These are phyloP conservation scores for Zymoseptoria tritici DNA, from an alignment of 2,329 filamentous ascomycete species.

Conservation along the genomic window DNA sequence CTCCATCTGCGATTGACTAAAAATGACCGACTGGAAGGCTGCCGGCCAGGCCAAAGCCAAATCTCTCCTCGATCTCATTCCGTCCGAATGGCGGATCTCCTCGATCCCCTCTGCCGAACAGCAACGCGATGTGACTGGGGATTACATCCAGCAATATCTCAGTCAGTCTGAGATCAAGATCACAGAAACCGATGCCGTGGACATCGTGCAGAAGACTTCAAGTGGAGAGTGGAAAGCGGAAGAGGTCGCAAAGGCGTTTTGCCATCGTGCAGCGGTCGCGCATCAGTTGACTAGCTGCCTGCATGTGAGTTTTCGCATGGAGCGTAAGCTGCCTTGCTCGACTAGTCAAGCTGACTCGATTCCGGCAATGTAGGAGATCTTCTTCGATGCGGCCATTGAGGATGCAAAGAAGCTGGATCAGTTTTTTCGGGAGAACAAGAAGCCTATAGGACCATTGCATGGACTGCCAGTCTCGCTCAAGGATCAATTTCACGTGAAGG, in stretches of 20 bases:
- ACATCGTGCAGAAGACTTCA: slow-evolving; percentile 48
- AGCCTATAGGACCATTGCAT: slow-evolving; percentile 40
- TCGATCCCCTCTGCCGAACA: slow-evolving; percentile 43
- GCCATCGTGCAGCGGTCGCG: slow-evolving; percentile 47
- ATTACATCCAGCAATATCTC: slow-evolving; percentile 51
- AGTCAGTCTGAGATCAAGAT: slow-evolving; percentile 49
- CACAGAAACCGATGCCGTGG: slow-evolving; percentile 53
- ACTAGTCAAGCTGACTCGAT: neutral
- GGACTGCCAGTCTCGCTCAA: slow-evolving; percentile 43
- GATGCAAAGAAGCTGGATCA: slow-evolving; percentile 37
- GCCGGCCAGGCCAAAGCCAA: slow-evolving; percentile 48
- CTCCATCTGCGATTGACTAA: neutral
- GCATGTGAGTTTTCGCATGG: slow-evolving; percentile 19
- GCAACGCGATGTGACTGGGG: slow-evolving; percentile 50
- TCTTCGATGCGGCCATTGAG: slow-evolving; percentile 40
- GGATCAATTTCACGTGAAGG: slow-evolving; percentile 44
- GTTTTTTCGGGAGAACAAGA: slow-evolving; percentile 31
- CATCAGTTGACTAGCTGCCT: slow-evolving; percentile 42
- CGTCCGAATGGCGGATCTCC: slow-evolving; percentile 48
- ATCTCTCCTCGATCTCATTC: slow-evolving; percentile 48
- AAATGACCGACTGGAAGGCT: slow-evolving; percentile 40
- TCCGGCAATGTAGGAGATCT: slow-evolving; percentile 32
- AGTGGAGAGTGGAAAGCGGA: slow-evolving; percentile 50
- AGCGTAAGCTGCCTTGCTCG: too few relatives aligned
- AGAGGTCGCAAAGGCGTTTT: slow-evolving; percentile 50